Base-by-base conservation (phyloP, 306 rosid genomes). In the Canavalia gladiata region DNA sequence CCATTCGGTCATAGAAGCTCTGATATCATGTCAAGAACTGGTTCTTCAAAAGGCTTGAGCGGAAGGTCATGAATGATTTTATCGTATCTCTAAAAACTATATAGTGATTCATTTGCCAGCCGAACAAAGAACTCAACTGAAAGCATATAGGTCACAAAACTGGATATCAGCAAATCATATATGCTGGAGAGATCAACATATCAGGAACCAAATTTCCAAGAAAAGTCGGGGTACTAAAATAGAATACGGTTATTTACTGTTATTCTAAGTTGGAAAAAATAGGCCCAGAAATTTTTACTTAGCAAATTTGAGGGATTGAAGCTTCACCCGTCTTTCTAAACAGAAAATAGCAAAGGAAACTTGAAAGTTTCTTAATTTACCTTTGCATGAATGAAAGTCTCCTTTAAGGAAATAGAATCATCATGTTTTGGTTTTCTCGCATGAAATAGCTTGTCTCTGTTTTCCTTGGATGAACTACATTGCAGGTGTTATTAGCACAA, bases 321-420 rank as follows among this genome's bases (percentile, higher is more conserved):
- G 63, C 54, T 67, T 47, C 69, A 55, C 4, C 35, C 65, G 52
- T 60, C 43, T 82, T 52, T 71, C 64, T 30, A 5, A 64, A 68
- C 8, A 68, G 59, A 56, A 70, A 18, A 76, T 71, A 30, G 12
- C 76, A 63, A 45, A 75, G 31, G 58, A 70, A 85, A 77, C 68
- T 73, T 29, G 33, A 62, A 76, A 8, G 18, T 25, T 45, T 77
- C 41, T 76, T 30, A 31, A 31, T 70, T 59, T 82, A 91, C 97
- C 96, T 93, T 93, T 56, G 94, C 91, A 13, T 91, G 86, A 84
- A 93, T 89, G 88, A 80, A 93, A 67, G 77, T 88, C 86, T 91
- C 97, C 87, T 93, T 93, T 35, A 84, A 66, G 39, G 88, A 88
- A 62, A 87, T 91, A 66, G 84, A 81, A 87, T 93, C 96, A 49